Conservation (phyloP, 805 yeast species). For the Yarrowia sp. region DNA sequence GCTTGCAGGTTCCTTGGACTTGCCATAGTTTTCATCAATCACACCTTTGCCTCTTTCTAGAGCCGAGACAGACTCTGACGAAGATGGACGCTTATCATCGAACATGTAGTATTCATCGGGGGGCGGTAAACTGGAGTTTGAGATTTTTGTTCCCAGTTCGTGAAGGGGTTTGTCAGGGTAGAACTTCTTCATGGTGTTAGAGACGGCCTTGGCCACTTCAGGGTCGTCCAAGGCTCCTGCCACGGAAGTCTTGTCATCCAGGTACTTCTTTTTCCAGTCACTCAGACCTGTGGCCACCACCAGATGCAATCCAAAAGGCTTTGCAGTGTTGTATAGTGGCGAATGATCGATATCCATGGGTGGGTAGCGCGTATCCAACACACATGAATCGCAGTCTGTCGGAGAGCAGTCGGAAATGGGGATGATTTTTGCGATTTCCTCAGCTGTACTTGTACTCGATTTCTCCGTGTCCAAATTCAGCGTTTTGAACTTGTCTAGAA, state of each 20-base stretch:
- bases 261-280: conserved; percentile 83
- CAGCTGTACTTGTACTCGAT: conserved; percentile 28
- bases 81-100: conserved; percentile 34
- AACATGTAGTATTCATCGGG: conserved; percentile 44
- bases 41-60: background rate
- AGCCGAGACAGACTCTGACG: conserved; percentile 33
- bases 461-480: conserved; percentile 5
- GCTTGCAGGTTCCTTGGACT: background rate
- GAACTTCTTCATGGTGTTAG: background rate
- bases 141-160: conserved; percentile 44
- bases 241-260: conserved; percentile 48
- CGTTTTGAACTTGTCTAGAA: background rate
- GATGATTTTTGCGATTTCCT: conserved; percentile 41
- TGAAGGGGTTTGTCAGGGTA: background rate
- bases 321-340: conserved; percentile 68
- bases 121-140: conserved; percentile 55
- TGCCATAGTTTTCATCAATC: background rate
- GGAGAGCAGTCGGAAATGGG: conserved; percentile 50
- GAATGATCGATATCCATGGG: conserved; percentile 44
- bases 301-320: conserved; percentile 66
- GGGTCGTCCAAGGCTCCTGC: conserved; percentile 44
- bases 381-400: conserved; percentile 56
- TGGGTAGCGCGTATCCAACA: conserved; percentile 48
- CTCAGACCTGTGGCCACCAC: conserved; percentile 78
- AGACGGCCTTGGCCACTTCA: conserved; percentile 28